Conservation (phyloP, 495 filamentous ascomycete species). For the Amorphotheca resinae region DNA sequence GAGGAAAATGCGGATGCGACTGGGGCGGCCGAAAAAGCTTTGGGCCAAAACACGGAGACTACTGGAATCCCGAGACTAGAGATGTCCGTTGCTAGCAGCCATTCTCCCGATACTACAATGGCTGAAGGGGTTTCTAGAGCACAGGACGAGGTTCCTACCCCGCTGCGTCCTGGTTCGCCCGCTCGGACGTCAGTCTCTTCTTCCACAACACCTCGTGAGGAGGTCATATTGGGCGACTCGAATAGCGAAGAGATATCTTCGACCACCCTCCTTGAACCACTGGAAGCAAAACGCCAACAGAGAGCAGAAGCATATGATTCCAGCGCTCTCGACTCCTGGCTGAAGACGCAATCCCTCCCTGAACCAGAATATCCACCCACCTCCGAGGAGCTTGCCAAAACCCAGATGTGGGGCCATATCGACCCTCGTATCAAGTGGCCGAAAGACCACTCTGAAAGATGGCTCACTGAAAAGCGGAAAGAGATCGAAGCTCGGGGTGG, state of each 20-base stretch:
- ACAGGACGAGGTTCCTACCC: too few relatives aligned
- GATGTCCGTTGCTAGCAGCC: too few relatives aligned
- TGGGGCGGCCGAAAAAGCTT: too few relatives aligned
- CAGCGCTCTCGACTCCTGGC: slow-evolving; percentile 6
- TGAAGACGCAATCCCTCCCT: background rate
- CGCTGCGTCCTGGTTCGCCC: too few relatives aligned
- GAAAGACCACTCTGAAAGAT: slow-evolving; percentile 24
- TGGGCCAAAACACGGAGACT: too few relatives aligned
- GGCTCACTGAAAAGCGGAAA: slow-evolving; percentile 27
- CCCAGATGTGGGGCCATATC: slow-evolving; percentile 23
- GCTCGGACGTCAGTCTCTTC: background rate
- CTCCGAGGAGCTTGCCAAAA: slow-evolving; percentile 6
- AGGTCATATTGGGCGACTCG: background rate
- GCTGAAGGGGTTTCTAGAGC: too few relatives aligned
- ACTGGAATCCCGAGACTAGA: too few relatives aligned
- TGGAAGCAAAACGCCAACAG: slow-evolving; percentile 3
- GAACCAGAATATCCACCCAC: background rate
- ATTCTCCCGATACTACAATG: too few relatives aligned
- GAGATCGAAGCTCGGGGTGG: slow-evolving; percentile 31
- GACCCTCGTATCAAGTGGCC: slow-evolving; percentile 33
- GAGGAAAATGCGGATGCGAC: too few relatives aligned
- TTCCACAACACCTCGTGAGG: background rate
- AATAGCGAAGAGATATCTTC: background rate
- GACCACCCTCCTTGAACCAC: background rate
- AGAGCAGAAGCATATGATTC: slow-evolving; percentile 2